Conservation (phyloP, 257 asterid genomes). For the Solanum habrochaites region DNA sequence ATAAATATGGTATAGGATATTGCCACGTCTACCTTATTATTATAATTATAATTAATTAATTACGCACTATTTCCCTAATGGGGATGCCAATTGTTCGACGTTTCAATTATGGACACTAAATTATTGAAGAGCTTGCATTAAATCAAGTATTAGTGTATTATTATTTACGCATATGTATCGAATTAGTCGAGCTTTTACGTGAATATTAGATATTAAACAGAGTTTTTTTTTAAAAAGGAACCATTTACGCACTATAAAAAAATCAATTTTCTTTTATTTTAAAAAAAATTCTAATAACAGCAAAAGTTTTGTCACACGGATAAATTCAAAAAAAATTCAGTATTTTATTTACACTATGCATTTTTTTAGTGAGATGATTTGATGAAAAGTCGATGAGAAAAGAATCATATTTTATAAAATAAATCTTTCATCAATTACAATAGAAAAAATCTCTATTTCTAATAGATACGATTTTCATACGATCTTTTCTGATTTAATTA, state of each 20-base stretch:
- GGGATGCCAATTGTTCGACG: not conserved
- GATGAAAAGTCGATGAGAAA: not conserved
- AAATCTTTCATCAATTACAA: no score
- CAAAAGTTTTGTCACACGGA: not conserved
- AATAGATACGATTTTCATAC: no score
- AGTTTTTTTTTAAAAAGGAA: not conserved
- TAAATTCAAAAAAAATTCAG: not conserved
- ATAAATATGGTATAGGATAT: not conserved
- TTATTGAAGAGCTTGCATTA: not conserved
- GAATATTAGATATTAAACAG: no score
- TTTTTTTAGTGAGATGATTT: not conserved
- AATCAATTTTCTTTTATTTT: accelerated
- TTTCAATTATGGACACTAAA: not conserved
- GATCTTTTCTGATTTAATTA: accelerated
- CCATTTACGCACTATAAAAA: not conserved
- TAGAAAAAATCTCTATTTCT: no score
- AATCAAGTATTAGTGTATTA: not conserved
- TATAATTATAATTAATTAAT: not conserved
- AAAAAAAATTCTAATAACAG: not conserved
- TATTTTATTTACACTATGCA: not conserved
- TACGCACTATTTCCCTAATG: not conserved
- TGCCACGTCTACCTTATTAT: not conserved
- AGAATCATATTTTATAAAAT: not conserved
- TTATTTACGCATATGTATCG: not conserved
- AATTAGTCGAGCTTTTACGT: not conserved